Base-by-base conservation (phyloP, 2,329 filamentous ascomycete genomes). In the Aspergillus aculeatus region DNA sequence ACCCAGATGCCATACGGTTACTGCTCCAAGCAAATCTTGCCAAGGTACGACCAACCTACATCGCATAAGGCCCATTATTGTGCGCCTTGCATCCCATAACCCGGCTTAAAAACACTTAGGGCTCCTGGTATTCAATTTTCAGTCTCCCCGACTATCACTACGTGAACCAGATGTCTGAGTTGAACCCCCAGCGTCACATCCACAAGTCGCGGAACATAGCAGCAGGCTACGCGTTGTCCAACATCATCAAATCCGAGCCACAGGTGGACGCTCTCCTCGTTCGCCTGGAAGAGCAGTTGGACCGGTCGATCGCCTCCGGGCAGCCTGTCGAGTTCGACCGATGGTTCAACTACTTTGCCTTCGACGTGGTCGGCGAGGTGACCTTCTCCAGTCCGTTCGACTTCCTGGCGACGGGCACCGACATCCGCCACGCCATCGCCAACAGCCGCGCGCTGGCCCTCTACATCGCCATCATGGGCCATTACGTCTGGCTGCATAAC, bases 261-360 rank as follows among this genome's bases (percentile, higher is more conserved):
- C 64, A 68, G 41, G 64, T 75, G 21, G 70, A 74, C 58, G 57
- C 59, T n/a, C 61, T 69, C n/a, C 66, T 80, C 9, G 59, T 66
- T 12, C 61, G 66, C 2, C 63, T 78, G 1, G 73, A 76, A 9
- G 26, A 29, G 26, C 26, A 29, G 26, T 29, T 29, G 26, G 26
- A 29, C 26, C 26, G 26, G 2, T 9, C 9, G 7, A 29, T 29
- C 26, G 26, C 26, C 26, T 29, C 26, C 26, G 6, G 26, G 7
- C 26, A 29, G 26, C 26, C 26, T 9, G 26, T 29, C 26, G 7
- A 29, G 26, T 29, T 29, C 26, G 26, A 29, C 31, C 57, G 72
- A 26, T 78, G 74, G 73, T 75, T 81, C 56, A 78, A 73, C 56
- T 78, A 71, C 60, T 68, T 73, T 56, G 71, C 73, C 29, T 76